Conservation (phyloP, 495 filamentous ascomycete genomes). For the Lasiosphaeria miniovina region DNA sequence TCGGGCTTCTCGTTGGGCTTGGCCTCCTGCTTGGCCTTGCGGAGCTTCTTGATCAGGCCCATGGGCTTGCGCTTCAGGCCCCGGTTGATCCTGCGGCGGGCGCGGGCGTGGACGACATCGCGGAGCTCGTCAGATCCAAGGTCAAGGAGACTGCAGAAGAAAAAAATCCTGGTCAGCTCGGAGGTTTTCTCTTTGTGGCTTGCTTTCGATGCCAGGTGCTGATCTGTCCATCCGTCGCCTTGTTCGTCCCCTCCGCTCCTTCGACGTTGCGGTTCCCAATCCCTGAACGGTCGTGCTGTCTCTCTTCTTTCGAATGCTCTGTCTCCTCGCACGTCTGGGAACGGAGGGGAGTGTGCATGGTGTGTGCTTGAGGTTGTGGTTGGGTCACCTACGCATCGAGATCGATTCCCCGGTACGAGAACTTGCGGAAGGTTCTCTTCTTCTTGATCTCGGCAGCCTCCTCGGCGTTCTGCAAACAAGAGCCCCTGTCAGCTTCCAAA, state of each 20-base stretch:
- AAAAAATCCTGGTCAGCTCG: conserved; percentile 18
- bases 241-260: not conserved
- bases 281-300: not conserved
- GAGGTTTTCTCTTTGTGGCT: not conserved
- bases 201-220: not conserved
- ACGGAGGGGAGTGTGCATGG: not conserved
- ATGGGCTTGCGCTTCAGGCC: conserved; percentile 99
- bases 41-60: conserved; percentile 99
- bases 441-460: conserved; percentile 98
- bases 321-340: no score
- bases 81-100: conserved; percentile 97
- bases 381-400: conserved; percentile 83
- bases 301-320: conserved; percentile 1
- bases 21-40: conserved; percentile 99
- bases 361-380: not conserved
- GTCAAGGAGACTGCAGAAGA: conserved; percentile 71
- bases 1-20: conserved; percentile 99
- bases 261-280: not conserved
- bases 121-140: conserved; percentile 98
- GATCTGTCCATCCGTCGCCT: no score
- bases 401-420: conserved; percentile 98
- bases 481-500: conserved; percentile 6
- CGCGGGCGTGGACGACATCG: conserved; percentile 97
- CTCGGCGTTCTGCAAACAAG: conserved; percentile 70
- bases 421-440: conserved; percentile 99